Evolutionary conservation across 805 yeast genomes (phyloP), one percentile per base, ranked within the genome.

Genomic region (Metschnikowia orientalis): DNA sequence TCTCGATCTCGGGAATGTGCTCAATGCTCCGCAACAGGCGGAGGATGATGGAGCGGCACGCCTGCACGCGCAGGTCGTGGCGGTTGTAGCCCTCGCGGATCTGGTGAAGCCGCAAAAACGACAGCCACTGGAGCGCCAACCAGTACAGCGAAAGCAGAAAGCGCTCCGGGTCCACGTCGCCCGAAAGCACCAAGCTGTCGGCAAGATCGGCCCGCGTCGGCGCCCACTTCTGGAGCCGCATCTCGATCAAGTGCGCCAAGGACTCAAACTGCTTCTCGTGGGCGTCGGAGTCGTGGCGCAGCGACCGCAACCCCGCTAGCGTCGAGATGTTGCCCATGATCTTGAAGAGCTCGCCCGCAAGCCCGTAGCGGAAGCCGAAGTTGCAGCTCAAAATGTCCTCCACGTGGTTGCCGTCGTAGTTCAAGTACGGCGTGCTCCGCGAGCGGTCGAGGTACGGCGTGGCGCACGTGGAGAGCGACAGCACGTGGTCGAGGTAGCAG

Each of bases 271-370:
- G 46, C n/a, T 26, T 28, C 24, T 51, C 56, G 26, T 47, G 45
- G 11, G 36, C 46, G 9, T 38, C 37, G 11, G 44, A 38, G 12
- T 39, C 34, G 19, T 37, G 32, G 10, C 57, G 32, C 6, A 26
- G 30, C 12, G 31, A 26, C 30, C 58, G 34, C 8, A 50, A 27
- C 32, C 56, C 49, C 2, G 58, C 45, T 10, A 53, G 32, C 4
- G 58, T 51, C 5, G 54, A 49, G 10, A 53, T 53, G 30, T 49
- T 51, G 5, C 58, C 58, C 39, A 53, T 37, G 3, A 40, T 42
- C n/a, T 44, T 54, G 42, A 47, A 52, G 6, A 54, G 46, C 22
- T 54, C 57, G 3, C 59, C 59, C 6, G 53, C 57, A 10, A 54
- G 48, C 6, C 59, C 59, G 34, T 50, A 52, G 28, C 43, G 49